These are phyloP conservation scores for Penicillium nordicum DNA, from an alignment of 2,329 filamentous ascomycete genomes.

Conservation along the genomic window DNA sequence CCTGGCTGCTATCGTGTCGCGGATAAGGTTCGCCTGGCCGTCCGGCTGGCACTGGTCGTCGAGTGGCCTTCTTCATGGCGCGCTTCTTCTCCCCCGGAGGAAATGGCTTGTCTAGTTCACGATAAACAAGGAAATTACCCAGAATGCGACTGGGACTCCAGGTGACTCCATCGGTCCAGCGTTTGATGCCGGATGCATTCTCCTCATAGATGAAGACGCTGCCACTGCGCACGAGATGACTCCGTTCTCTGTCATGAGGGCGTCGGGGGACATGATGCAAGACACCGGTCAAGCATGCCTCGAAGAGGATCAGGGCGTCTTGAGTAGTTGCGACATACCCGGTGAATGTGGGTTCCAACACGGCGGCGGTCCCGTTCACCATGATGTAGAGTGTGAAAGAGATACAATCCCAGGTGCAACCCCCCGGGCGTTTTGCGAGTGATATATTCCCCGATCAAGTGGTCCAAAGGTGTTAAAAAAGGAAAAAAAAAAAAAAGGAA, in stretches of 20 bases:
- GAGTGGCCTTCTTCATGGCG: constrained; percentile 66
- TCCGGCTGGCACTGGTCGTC: constrained; percentile 42
- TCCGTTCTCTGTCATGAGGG: constrained; percentile 80
- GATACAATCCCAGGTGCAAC: constrained; percentile 1
- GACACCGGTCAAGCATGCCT: constrained; percentile 68
- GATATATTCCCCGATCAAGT: constrained; percentile 4
- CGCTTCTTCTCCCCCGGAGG: constrained; percentile 81
- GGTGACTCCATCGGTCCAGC: constrained; percentile 87
- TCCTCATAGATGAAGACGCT: constrained; percentile 91
- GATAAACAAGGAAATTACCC: constrained; percentile 80
- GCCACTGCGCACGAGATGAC: constrained; percentile 74
- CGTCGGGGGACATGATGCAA: constrained; percentile 75
- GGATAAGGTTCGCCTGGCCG: constrained; percentile 55
- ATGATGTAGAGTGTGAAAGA: constrained; percentile 26
- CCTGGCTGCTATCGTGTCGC: constrained; percentile 36
- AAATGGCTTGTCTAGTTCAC: constrained; percentile 74
- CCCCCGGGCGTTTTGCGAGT: constrained; percentile 1
- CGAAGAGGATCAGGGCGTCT: constrained; percentile 77
- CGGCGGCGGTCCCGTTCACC: constrained; percentile 44
- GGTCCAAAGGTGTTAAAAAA: neutral
- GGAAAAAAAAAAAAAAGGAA: constrained; percentile 17
- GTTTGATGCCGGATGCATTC: constrained; percentile 83
- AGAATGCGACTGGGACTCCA: constrained; percentile 89
- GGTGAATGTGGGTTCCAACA: constrained; percentile 62
- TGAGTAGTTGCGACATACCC: constrained; percentile 66